phyloP scores from a whole-genome alignment of 768 basidiomycete genomes.

The Psilocybe cyanescens region DNA sequence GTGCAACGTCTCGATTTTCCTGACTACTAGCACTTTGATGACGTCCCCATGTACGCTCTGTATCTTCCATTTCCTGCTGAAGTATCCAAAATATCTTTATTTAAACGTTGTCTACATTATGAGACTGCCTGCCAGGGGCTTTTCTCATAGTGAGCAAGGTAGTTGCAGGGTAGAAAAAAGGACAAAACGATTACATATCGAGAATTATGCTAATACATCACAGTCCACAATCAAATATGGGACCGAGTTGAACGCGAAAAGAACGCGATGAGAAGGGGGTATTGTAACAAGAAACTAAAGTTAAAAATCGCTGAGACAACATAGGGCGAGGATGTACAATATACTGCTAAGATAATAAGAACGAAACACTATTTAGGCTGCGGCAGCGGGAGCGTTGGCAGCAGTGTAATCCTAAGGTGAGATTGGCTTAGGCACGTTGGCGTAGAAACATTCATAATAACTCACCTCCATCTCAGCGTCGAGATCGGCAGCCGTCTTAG shows the following conservation, averaged over 20 bases:
- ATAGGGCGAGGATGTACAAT: slow-evolving; percentile 18
- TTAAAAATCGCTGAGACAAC: slow-evolving; percentile 13
- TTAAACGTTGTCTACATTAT: background rate
- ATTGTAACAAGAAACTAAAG: slow-evolving; percentile 19
- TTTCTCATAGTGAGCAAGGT: background rate
- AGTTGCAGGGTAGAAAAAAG: background rate
- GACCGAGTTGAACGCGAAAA: slow-evolving; percentile 11
- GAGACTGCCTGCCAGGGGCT: background rate
- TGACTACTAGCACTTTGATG: background rate
- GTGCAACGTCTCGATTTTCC: background rate
- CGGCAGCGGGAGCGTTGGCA: slow-evolving; percentile 52
- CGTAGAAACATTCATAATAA: background rate
- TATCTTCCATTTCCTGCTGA: too few relatives aligned
- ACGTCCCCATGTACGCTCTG: too few relatives aligned
- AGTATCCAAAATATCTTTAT: too few relatives aligned
- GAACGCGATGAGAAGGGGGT: slow-evolving; percentile 16
- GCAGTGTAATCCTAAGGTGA: slow-evolving; percentile 67
- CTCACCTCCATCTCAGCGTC: slow-evolving; percentile 98
- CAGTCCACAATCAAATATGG: slow-evolving; percentile 13
- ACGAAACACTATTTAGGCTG: slow-evolving; percentile 29
- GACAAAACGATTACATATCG: slow-evolving; percentile 15
- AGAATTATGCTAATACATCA: slow-evolving; percentile 23
- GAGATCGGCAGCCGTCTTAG: slow-evolving; percentile 86
- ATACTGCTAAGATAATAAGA: slow-evolving; percentile 14
- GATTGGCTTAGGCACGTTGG: background rate